Evolutionary conservation across 148 eudicot species (phyloP), one percentile per base, ranked within the genome.

Genomic region (Rheum nobile): DNA sequence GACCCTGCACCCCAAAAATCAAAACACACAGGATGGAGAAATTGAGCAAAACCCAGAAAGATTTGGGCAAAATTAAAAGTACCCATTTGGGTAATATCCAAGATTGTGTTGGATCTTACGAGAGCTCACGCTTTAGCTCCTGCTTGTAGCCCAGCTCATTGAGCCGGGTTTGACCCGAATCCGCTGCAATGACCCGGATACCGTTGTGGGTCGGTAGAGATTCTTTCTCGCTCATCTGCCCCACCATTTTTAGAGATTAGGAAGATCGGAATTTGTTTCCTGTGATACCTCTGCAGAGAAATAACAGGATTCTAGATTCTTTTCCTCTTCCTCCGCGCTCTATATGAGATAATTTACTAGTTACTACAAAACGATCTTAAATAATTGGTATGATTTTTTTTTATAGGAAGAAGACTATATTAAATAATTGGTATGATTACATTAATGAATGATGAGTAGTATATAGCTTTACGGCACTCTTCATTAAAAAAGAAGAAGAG

Each of bases 71-170:
- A 65, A 65, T 6, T 17, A 32, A 31, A 17, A 65, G 41, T 29
- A 65, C 70, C 39, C 70, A 65, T 32, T 65, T 28, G 19, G 42
- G 14, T 10, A 13, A 29, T 34, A 19, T 39, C 28, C 11, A 34
- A 67, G 42, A 13, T 28, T 61, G 6, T 61, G 67, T 61, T 65
- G 70, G 39, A 65, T 38, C 70, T 75, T 86, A 88, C 91, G 97
- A 91, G 86, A 87, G 93, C 55, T 91, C 97, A 69, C 97, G 93
- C 84, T 91, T 91, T 82, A 91, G 93, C 79, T 91, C 91, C 83
- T 91, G 97, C 71, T 91, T 91, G 87, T 91, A 91, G 38, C 97
- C 93, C 4, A 91, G 87, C 80, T 91, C 87, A 34, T 82, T 77
- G 6, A 91, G 82, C 13, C 97, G 85, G 67, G 87, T 67, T 28